Percentiles rank a stretch among this genome's conserved stretches.
phyloP scores from a whole-genome alignment of 805 yeast genomes.

The Kregervanrija fluxuum region DNA sequence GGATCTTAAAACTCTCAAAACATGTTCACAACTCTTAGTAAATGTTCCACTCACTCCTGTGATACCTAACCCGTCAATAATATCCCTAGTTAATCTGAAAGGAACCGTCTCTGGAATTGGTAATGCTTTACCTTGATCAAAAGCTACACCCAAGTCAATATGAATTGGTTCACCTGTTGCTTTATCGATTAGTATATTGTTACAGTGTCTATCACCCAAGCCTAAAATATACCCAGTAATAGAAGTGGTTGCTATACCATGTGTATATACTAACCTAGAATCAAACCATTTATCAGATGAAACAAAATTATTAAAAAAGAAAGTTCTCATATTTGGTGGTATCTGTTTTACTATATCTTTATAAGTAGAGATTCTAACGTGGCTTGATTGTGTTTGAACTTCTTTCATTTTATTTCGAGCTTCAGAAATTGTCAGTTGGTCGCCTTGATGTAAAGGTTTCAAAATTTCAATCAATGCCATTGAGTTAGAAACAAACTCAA shows the following conservation, averaged over 20 bases:
- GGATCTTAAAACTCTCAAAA: slow-evolving; percentile 55
- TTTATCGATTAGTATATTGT: slow-evolving; percentile 77
- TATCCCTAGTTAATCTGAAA: slow-evolving; percentile 81
- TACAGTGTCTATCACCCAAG: slow-evolving; percentile 91
- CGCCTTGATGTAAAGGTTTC: slow-evolving; percentile 52
- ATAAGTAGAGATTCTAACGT: slow-evolving; percentile 40
- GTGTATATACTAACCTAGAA: slow-evolving; percentile 56
- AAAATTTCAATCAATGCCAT: slow-evolving; percentile 63
- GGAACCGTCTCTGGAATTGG: slow-evolving; percentile 93
- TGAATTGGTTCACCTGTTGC: slow-evolving; percentile 89
- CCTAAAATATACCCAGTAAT: slow-evolving; percentile 87
- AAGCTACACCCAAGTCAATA: slow-evolving; percentile 93
- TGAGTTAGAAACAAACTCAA: slow-evolving; percentile 83
- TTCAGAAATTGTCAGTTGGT: slow-evolving; percentile 39
- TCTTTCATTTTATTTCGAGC: slow-evolving; percentile 63
- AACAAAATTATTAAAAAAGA: slow-evolving; percentile 60
- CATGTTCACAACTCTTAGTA: slow-evolving; percentile 63
- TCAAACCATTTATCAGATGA: slow-evolving; percentile 71
- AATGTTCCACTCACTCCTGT: slow-evolving; percentile 80
- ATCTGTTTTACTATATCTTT: slow-evolving; percentile 40
- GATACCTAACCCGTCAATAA: slow-evolving; percentile 89
- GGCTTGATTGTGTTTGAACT: slow-evolving; percentile 38
- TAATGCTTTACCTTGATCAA: slow-evolving; percentile 82
- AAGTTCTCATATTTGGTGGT: slow-evolving; percentile 61
- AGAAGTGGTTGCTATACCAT: slow-evolving; percentile 78